phyloP scores from a whole-genome alignment of 2,329 filamentous ascomycete species.

The Plectosphaerella plurivora region DNA sequence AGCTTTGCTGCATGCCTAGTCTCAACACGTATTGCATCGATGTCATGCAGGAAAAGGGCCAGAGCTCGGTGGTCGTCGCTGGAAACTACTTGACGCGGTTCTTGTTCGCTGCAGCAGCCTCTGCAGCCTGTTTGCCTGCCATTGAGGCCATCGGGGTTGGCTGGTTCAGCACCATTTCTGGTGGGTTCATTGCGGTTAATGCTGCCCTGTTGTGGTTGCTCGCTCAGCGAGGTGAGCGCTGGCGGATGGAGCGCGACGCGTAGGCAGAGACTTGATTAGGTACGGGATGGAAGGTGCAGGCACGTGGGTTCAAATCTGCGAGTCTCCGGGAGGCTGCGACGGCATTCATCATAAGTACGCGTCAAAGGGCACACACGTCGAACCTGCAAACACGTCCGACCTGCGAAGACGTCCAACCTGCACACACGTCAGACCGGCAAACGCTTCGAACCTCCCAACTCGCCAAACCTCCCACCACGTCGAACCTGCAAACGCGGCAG shows the following conservation, averaged over 20 bases:
- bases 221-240: not conserved
- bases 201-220: not conserved
- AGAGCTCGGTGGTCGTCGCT: conserved; percentile 61
- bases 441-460: too few species aligned
- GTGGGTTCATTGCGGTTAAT: not conserved
- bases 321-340: too few species aligned
- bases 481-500: too few species aligned
- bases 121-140: conserved; percentile 67
- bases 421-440: too few species aligned
- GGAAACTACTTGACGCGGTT: conserved; percentile 79
- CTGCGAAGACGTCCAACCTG: too few species aligned
- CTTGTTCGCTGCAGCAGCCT: conserved; percentile 65
- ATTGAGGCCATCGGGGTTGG: conserved; percentile 71
- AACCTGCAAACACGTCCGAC: too few species aligned
- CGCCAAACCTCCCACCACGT: too few species aligned
- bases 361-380: too few species aligned
- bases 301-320: too few species aligned
- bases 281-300: too few species aligned
- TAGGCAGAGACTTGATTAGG: too few species aligned
- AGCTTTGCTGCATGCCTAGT: conserved; percentile 71
- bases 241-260: not conserved
- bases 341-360: too few species aligned
- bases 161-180: conserved; percentile 70
- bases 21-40: conserved; percentile 80
- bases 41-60: conserved; percentile 67